Conservation (phyloP, 805 yeast genomes). For the Kazachstania martiniae region DNA sequence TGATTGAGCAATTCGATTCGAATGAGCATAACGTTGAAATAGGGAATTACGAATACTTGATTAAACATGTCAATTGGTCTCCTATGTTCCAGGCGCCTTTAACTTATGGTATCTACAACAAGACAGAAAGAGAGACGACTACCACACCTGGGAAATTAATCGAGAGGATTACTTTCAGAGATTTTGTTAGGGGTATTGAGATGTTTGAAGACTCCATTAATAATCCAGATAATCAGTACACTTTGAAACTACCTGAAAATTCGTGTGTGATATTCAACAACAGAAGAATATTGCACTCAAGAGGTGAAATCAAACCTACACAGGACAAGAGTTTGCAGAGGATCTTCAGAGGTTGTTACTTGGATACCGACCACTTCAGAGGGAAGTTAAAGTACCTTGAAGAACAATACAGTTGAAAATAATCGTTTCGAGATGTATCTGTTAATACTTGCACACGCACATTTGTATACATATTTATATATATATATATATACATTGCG, state of each 20-base stretch:
- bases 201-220: constrained; percentile 50
- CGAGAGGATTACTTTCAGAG: constrained; percentile 36
- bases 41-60: constrained; percentile 23
- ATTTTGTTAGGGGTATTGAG: constrained; percentile 47
- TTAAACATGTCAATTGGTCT: constrained; percentile 58
- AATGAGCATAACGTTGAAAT: constrained; percentile 24
- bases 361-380: constrained; percentile 59
- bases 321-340: constrained; percentile 25
- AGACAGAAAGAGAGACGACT: constrained; percentile 10
- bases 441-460: too few species aligned
- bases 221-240: constrained; percentile 42
- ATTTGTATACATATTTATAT: constrained; percentile 1
- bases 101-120: constrained; percentile 41
- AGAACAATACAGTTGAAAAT: constrained; percentile 8
- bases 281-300: constrained; percentile 59
- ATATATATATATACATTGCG: constrained; percentile 1
- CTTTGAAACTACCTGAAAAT: constrained; percentile 44
- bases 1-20: constrained; percentile 45
- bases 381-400: constrained; percentile 41
- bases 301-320: background rate
- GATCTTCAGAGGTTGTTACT: constrained; percentile 68
- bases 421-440: too few species aligned
- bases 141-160: constrained; percentile 30
- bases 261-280: constrained; percentile 61
- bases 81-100: constrained; percentile 81